Evolutionary conservation across 306 rosid species (phyloP), one percentile per base, ranked within the genome.

Genomic region (Cicer bijugum): DNA sequence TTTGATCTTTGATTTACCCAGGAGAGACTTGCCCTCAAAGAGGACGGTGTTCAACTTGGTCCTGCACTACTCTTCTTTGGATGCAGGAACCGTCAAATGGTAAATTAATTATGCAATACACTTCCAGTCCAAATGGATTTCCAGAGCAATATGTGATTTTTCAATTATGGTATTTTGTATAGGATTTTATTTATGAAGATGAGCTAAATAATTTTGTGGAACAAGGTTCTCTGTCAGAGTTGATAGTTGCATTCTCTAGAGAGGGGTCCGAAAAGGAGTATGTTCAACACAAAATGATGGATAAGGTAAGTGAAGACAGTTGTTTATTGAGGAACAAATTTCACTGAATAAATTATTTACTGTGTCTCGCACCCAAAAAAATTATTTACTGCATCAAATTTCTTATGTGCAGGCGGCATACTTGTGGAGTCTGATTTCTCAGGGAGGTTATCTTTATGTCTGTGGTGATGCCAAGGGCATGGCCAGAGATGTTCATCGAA

Each of bases 381-480:
- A 50, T 80, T 71, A 78, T 70, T 77, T 65, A 28, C 58, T 42
- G 59, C 61, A 33, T 71, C 55, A 47, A 77, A 67, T 71, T 75
- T 85, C 48, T 28, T 42, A 14, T 76, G 45, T 81, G 67, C 94
- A 92, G 94, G 90, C 96, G 28, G 87, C 80, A 6, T 9, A 84
- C 17, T 43, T 86, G 33, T 92, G 97, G 97, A 82, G 85, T 83
- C 62, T 90, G 77, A 76, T 90, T 56, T 86, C 94, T 46, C 87
- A 86, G 75, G 97, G 94, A 37, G 97, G 83, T 28, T 92, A 92
- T 78, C 82, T 92, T 72, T 92, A 92, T 43, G 97, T 92, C 74
- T 92, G 97, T 85, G 97, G 97, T 78, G 97, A 92, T 82, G 97
- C 97, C 67, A 92, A 92, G 87, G 97, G 96, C 46, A 92, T 92